Conservation (phyloP, 805 yeast species). For the Danielia reshetovae region DNA sequence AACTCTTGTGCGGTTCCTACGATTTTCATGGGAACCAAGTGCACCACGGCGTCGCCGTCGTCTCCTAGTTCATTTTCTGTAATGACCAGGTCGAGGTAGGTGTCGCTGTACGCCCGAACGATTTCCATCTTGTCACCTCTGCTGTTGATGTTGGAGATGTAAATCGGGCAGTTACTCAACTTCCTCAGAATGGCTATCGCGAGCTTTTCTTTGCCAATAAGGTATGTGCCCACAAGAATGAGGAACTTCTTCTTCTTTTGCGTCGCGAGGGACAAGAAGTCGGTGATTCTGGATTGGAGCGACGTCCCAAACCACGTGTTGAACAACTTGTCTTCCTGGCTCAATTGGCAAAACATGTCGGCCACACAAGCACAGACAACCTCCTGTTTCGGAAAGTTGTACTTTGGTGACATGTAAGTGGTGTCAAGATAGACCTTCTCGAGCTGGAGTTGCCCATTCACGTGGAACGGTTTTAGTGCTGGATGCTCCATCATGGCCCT, state of each 20-base stretch:
- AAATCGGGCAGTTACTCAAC: slow-evolving; percentile 49
- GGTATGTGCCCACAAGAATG: slow-evolving; percentile 78
- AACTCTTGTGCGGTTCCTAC: slow-evolving; percentile 43
- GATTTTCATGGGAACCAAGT: slow-evolving; percentile 67
- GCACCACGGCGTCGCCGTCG: slow-evolving; percentile 44
- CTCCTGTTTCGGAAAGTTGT: slow-evolving; percentile 75
- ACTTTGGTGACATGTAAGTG: slow-evolving; percentile 74
- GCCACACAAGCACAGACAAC: slow-evolving; percentile 61
- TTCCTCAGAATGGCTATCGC: slow-evolving; percentile 62
- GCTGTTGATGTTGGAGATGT: slow-evolving; percentile 46
- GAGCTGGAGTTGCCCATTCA: slow-evolving; percentile 21
- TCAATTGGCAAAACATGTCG: slow-evolving; percentile 42
- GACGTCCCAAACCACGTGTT: slow-evolving; percentile 31
- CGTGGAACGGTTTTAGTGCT: slow-evolving; percentile 19
- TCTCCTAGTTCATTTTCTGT: slow-evolving; percentile 30
- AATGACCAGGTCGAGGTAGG: slow-evolving; percentile 28
- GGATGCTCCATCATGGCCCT: slow-evolving; percentile 44
- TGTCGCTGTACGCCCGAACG: slow-evolving; percentile 44
- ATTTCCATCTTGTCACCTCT: slow-evolving; percentile 38
- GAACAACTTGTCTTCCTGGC: slow-evolving; percentile 17
- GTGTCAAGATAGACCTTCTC: slow-evolving; percentile 82
- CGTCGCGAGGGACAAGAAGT: slow-evolving; percentile 18
- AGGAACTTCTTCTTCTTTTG: slow-evolving; percentile 39
- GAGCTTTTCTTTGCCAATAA: slow-evolving; percentile 87
- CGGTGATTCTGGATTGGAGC: slow-evolving; percentile 39